Conservation (phyloP, 169 alveolate species). For the Plasmodium cynomolgi region DNA sequence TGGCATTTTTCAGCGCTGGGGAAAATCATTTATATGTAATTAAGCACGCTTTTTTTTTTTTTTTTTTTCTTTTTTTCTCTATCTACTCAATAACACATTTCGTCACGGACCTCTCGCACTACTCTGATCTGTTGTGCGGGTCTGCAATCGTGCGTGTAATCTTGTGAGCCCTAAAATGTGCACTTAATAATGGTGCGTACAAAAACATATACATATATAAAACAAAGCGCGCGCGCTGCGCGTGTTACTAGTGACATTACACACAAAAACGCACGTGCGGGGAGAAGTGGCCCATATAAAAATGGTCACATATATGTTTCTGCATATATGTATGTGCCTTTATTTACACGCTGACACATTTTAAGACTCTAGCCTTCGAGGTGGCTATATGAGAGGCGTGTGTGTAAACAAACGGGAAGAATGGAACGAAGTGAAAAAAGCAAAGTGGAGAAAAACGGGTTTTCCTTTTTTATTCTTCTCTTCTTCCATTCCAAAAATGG, state of each 20-base stretch:
- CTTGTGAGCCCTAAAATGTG: not conserved
- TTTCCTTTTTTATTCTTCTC: not conserved
- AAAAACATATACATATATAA: not conserved
- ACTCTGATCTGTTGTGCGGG: not conserved
- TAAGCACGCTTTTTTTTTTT: not conserved
- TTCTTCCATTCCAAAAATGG: not conserved
- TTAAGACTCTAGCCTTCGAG: not conserved
- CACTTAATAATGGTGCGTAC: not conserved
- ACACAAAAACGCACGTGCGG: not conserved
- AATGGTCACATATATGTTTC: not conserved
- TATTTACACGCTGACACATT: not conserved
- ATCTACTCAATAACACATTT: not conserved
- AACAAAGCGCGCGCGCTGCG: not conserved
- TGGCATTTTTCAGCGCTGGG: too few species aligned
- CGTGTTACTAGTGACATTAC: not conserved
- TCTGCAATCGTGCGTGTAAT: not conserved
- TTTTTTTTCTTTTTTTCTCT: not conserved
- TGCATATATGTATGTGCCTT: conserved; percentile 3
- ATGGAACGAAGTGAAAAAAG: not conserved
- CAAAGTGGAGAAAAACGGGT: not conserved
- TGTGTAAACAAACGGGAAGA: not conserved
- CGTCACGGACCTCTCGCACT: not conserved
- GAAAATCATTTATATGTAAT: too few species aligned
- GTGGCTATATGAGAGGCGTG: not conserved
- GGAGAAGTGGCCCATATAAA: not conserved